Evolutionary conservation across 345 rosid genomes (phyloP).

Genomic region (Fremontodendron californicum): DNA sequence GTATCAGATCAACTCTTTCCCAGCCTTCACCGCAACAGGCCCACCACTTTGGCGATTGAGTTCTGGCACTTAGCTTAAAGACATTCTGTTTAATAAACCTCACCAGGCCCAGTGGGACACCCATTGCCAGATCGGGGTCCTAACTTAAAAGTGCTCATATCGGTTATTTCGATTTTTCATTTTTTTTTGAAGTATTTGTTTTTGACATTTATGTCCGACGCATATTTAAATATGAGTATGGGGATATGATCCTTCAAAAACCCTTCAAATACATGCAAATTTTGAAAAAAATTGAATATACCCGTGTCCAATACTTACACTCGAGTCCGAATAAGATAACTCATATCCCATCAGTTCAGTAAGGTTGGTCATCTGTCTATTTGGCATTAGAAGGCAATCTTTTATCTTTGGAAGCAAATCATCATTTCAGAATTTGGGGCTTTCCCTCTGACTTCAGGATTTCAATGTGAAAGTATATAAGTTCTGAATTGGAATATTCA

Average conservation of each 20-base stretch:
- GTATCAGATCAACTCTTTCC: not conserved
- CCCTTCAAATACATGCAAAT: too few species aligned
- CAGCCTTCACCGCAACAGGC: not conserved
- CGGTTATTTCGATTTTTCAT: too few species aligned
- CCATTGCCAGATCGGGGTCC: not conserved
- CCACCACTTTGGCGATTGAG: slow-evolving; percentile 11
- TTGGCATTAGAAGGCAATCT: not conserved
- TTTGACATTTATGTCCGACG: too few species aligned
- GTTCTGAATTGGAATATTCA: not conserved
- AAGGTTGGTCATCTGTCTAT: not conserved
- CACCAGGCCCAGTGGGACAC: not conserved
- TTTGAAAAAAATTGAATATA: too few species aligned
- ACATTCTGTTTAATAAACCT: slow-evolving; percentile 2
- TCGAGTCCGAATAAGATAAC: too few species aligned
- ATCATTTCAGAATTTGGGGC: not conserved
- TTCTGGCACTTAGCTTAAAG: slow-evolving; percentile 2
- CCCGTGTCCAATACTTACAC: too few species aligned
- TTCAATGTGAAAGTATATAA: not conserved
- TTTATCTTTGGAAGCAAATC: slow-evolving; percentile 12
- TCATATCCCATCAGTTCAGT: too few species aligned
- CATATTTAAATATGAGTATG: too few species aligned
- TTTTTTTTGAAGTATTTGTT: too few species aligned
- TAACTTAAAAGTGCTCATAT: too few species aligned
- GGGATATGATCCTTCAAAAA: too few species aligned
- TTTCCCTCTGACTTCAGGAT: not conserved